A percentile compares a stretch with the other conserved stretches of the same genome.
phyloP scores from a whole-genome alignment of 805 yeast species.

The Kuraishia capsulata region DNA sequence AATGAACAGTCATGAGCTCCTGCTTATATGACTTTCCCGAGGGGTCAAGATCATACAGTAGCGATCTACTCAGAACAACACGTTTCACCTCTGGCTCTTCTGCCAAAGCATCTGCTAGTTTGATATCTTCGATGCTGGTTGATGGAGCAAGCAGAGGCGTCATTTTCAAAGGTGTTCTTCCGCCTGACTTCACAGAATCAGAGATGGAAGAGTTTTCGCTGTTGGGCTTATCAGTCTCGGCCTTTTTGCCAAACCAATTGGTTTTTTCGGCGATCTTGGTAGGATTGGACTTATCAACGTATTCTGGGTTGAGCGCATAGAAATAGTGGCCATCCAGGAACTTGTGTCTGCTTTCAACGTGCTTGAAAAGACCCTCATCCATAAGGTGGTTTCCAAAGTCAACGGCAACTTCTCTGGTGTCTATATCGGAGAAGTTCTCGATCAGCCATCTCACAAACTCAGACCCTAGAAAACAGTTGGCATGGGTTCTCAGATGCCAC shows the following conservation, averaged over 20 bases:
- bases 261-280: slow-evolving; percentile 6
- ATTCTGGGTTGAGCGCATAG: slow-evolving; percentile 60
- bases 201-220: background rate
- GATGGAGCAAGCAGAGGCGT: slow-evolving; percentile 7
- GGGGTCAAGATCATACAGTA: slow-evolving; percentile 72
- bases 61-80: slow-evolving; percentile 57
- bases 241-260: slow-evolving; percentile 5
- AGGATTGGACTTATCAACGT: slow-evolving; percentile 20
- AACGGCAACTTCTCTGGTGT: slow-evolving; percentile 76
- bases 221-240: background rate
- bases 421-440: slow-evolving; percentile 70
- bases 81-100: slow-evolving; percentile 7
- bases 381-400: slow-evolving; percentile 70
- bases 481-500: slow-evolving; percentile 84
- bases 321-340: slow-evolving; percentile 92
- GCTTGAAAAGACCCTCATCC: slow-evolving; percentile 65
- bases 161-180: slow-evolving; percentile 3
- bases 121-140: background rate
- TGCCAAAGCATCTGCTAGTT: background rate
- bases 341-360: slow-evolving; percentile 75
- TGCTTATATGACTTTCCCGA: slow-evolving; percentile 60
- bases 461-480: slow-evolving; percentile 74
- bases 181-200: background rate
- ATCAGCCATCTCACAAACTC: slow-evolving; percentile 83
- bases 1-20: slow-evolving; percentile 75